These are phyloP conservation scores for Cinchona pubescens DNA, from an alignment of 257 asterid genomes.

Conservation along the genomic window DNA sequence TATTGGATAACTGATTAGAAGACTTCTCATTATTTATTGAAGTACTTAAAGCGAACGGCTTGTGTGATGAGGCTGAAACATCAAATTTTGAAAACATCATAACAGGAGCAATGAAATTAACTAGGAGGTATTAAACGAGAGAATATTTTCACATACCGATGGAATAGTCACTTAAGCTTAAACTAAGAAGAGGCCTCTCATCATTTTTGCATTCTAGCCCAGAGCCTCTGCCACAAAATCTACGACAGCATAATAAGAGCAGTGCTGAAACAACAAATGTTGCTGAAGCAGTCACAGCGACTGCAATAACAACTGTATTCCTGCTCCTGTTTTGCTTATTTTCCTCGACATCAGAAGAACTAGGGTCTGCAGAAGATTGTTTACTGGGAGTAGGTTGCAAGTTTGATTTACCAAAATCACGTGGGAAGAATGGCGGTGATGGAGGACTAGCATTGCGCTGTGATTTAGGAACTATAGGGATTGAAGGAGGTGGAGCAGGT, in stretches of 20 bases:
- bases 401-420: slow-evolving; percentile 25
- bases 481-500: slow-evolving; percentile 50
- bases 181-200: slow-evolving; percentile 86
- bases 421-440: slow-evolving; percentile 43
- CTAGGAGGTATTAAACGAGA: not conserved
- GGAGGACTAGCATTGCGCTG: slow-evolving; percentile 44
- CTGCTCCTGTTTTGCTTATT: slow-evolving; percentile 30
- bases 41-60: slow-evolving; percentile 41
- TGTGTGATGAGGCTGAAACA: slow-evolving; percentile 61
- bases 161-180: slow-evolving; percentile 73
- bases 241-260: slow-evolving; percentile 56
- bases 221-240: slow-evolving; percentile 41
- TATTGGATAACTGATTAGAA: slow-evolving; percentile 39
- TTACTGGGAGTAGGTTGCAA: slow-evolving; percentile 31
- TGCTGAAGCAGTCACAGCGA: slow-evolving; percentile 59
- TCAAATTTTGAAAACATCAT: slow-evolving; percentile 22
- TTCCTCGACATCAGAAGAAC: slow-evolving; percentile 28
- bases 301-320: slow-evolving; percentile 52
- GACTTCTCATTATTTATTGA: slow-evolving; percentile 43
- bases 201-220: slow-evolving; percentile 60
- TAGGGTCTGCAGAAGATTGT: slow-evolving; percentile 23
- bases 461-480: slow-evolving; percentile 27
- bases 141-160: slow-evolving; percentile 39
- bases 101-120: slow-evolving; percentile 4
- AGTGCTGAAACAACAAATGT: slow-evolving; percentile 47